A percentile compares a stretch with the other conserved stretches of the same genome.
These are phyloP conservation scores for Pseudohyphozyma bogoriensis DNA, from an alignment of 768 basidiomycete species.

Conservation along the genomic window DNA sequence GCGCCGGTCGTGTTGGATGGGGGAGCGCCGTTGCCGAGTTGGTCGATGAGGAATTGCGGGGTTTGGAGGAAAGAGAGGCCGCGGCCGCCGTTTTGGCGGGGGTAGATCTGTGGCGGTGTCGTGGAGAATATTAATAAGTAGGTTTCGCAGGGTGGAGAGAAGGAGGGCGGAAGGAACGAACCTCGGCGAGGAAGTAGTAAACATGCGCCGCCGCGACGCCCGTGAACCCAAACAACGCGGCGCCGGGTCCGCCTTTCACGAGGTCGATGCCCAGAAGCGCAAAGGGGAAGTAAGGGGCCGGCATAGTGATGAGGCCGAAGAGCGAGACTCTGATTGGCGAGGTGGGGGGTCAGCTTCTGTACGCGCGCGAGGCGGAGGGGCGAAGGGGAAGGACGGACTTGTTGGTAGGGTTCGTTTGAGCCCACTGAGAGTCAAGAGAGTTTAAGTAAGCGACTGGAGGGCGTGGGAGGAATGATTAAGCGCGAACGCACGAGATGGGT, in stretches of 20 bases:
- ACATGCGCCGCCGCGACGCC: slow-evolving; percentile 68
- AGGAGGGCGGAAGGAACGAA: slow-evolving; percentile 1
- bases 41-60: slow-evolving; percentile 12
- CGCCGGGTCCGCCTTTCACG: slow-evolving; percentile 46
- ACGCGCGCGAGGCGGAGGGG: background rate
- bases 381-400: background rate
- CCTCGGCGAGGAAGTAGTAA: slow-evolving; percentile 50
- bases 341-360: background rate
- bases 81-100: slow-evolving; percentile 3
- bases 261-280: slow-evolving; percentile 63
- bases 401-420: slow-evolving; percentile 6
- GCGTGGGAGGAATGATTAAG: background rate
- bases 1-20: slow-evolving; percentile 1
- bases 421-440: slow-evolving; percentile 3
- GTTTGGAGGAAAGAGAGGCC: slow-evolving; percentile 7
- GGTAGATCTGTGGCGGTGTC: slow-evolving; percentile 1
- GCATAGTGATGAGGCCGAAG: slow-evolving; percentile 67
- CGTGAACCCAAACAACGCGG: slow-evolving; percentile 51
- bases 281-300: slow-evolving; percentile 63
- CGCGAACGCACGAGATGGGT: slow-evolving; percentile 47
- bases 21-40: slow-evolving; percentile 15
- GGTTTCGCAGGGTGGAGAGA: background rate
- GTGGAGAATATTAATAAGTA: background rate
- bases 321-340: slow-evolving; percentile 49
- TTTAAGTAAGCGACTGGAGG: background rate